These are phyloP conservation scores for Sindora glabra DNA, from an alignment of 306 rosid species.

Conservation along the genomic window DNA sequence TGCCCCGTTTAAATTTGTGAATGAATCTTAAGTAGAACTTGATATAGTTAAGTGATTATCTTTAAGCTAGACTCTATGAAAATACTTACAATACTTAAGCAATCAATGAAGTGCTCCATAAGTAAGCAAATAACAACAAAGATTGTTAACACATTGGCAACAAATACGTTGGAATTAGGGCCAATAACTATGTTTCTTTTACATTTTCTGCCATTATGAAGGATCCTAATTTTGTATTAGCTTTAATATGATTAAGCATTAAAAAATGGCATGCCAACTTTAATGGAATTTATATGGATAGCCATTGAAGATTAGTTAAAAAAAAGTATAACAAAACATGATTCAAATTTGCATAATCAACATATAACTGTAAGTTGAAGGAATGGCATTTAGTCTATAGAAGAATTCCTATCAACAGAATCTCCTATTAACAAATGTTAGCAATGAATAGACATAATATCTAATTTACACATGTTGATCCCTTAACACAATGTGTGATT, in stretches of 20 bases:
- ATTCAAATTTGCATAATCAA: not conserved
- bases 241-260: slow-evolving; percentile 20
- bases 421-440: slow-evolving; percentile 6
- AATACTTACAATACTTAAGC: slow-evolving; percentile 35
- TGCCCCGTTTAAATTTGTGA: too few species aligned
- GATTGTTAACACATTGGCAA: slow-evolving; percentile 81
- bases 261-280: not conserved
- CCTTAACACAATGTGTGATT: not conserved
- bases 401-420: slow-evolving; percentile 4
- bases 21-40: too few species aligned
- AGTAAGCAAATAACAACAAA: slow-evolving; percentile 86
- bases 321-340: too few species aligned
- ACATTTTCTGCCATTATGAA: slow-evolving; percentile 48
- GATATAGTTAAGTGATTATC: not conserved
- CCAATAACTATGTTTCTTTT: slow-evolving; percentile 69
- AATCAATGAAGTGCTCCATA: slow-evolving; percentile 85
- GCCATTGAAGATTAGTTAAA: too few species aligned
- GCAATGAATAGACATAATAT: slow-evolving; percentile 4
- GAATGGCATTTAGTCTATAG: not conserved
- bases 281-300: too few species aligned
- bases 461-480: slow-evolving; percentile 6
- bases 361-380: not conserved
- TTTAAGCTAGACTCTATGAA: slow-evolving; percentile 1
- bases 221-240: slow-evolving; percentile 16
- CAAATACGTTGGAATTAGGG: slow-evolving; percentile 98